Conservation (phyloP, 768 basidiomycete genomes). For the Tricholoma terreum region DNA sequence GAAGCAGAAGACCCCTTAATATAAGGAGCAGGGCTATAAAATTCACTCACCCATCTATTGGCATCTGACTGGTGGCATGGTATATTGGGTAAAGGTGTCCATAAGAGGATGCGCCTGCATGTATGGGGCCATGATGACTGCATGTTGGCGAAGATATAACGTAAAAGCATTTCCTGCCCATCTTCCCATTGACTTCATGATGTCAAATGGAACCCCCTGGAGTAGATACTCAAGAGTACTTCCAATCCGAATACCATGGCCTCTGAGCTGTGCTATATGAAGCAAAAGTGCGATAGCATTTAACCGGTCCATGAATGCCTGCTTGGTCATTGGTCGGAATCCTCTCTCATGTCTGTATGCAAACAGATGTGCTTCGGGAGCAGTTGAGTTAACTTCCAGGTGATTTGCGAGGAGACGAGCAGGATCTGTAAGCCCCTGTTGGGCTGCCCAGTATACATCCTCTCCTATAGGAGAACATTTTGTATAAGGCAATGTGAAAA, state of each 20-base stretch:
- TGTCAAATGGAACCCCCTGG: conserved; percentile 33
- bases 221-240: conserved; percentile 36
- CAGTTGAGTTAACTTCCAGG: conserved; percentile 26
- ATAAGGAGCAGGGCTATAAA: too few relatives aligned
- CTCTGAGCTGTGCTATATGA: conserved; percentile 14
- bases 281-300: conserved; percentile 5
- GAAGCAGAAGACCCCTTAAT: too few relatives aligned
- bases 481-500: conserved; percentile 20
- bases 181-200: conserved; percentile 31
- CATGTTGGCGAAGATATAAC: conserved; percentile 11
- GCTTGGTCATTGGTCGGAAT: conserved; percentile 24
- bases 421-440: conserved; percentile 25
- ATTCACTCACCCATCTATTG: too few relatives aligned
- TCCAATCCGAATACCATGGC: conserved; percentile 29
- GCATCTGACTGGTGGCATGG: neutral
- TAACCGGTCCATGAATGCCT: conserved; percentile 20
- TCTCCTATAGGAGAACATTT: conserved; percentile 24
- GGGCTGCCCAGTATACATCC: conserved; percentile 29
- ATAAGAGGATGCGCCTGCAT: conserved; percentile 8
- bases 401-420: conserved; percentile 20
- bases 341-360: conserved; percentile 14
- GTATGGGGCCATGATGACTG: conserved; percentile 14
- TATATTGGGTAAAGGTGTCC: neutral
- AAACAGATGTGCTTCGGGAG: conserved; percentile 25
- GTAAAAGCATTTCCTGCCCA: conserved; percentile 31